Conservation (phyloP, 768 basidiomycete genomes). For the Podaxis pistillaris region DNA sequence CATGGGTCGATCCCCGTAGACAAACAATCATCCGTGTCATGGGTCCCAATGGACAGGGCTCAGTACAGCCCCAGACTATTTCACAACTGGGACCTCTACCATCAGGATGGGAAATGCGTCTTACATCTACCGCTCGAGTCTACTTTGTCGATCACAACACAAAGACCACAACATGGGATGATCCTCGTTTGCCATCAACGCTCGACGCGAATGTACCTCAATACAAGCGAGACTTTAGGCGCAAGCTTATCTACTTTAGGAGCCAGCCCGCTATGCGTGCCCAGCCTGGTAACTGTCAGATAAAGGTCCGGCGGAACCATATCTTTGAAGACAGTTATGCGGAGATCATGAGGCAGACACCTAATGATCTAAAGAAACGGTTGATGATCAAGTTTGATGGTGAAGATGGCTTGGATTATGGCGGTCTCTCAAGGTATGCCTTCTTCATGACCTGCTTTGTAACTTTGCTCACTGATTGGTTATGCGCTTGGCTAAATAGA, state of each 20-base stretch:
- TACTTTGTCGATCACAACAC: conserved; percentile 99
- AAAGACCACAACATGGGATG: conserved; percentile 99
- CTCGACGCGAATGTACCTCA: conserved; percentile 97
- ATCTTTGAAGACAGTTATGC: conserved; percentile 99
- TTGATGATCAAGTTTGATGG: conserved; percentile 99
- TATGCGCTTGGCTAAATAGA: conserved; percentile 39
- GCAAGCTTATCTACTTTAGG: conserved; percentile 99
- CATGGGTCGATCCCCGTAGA: conserved; percentile 99
- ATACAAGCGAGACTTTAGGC: conserved; percentile 99
- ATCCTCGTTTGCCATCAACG: conserved; percentile 92
- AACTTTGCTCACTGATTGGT: not conserved
- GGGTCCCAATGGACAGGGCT: conserved; percentile 88
- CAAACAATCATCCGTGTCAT: conserved; percentile 97
- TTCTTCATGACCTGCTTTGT: not conserved
- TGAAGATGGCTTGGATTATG: conserved; percentile 98
- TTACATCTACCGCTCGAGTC: conserved; percentile 95
- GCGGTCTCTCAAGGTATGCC: conserved; percentile 88
- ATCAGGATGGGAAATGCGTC: conserved; percentile 99
- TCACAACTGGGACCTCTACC: conserved; percentile 96
- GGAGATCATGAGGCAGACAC: conserved; percentile 99
- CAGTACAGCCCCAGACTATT: conserved; percentile 92
- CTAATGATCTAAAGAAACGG: conserved; percentile 97
- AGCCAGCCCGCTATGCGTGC: conserved; percentile 98
- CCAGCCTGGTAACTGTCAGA: conserved; percentile 98
- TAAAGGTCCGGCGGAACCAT: conserved; percentile 96